Conservation (phyloP, 257 asterid species). For the Jasminum sambac region DNA sequence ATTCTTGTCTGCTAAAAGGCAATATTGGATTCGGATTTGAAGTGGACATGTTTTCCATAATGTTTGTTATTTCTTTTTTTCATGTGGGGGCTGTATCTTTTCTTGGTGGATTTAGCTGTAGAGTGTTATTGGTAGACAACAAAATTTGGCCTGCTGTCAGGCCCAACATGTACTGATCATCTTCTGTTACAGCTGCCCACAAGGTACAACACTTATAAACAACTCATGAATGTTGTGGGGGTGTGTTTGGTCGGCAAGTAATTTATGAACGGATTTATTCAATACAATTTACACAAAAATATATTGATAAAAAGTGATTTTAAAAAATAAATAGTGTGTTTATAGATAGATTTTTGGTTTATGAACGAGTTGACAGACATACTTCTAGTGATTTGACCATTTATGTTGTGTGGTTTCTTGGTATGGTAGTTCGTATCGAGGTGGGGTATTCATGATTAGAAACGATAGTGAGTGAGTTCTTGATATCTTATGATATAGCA, state of each 20-base stretch:
- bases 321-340: no score
- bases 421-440: neutral
- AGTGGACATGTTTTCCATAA: slow-evolving; percentile 39
- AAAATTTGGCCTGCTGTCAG: slow-evolving; percentile 14
- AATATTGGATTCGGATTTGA: slow-evolving; percentile 66
- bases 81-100: neutral
- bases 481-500: neutral
- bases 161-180: slow-evolving; percentile 19
- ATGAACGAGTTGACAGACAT: no score
- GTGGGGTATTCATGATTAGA: neutral
- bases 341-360: no score
- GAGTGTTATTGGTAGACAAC: neutral
- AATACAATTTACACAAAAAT: no score
- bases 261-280: no score
- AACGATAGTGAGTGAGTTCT: neutral
- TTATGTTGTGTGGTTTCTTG: neutral
- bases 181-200: slow-evolving; percentile 30
- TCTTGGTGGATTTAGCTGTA: neutral
- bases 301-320: no score
- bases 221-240: neutral
- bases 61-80: slow-evolving; percentile 21
- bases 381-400: neutral
- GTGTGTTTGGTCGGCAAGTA: neutral
- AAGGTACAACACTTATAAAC: neutral
- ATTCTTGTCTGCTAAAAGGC: slow-evolving; percentile 72